phyloP scores from a whole-genome alignment of 1,139 yeast genomes.

The Magnusiomyces tetraspermus region DNA sequence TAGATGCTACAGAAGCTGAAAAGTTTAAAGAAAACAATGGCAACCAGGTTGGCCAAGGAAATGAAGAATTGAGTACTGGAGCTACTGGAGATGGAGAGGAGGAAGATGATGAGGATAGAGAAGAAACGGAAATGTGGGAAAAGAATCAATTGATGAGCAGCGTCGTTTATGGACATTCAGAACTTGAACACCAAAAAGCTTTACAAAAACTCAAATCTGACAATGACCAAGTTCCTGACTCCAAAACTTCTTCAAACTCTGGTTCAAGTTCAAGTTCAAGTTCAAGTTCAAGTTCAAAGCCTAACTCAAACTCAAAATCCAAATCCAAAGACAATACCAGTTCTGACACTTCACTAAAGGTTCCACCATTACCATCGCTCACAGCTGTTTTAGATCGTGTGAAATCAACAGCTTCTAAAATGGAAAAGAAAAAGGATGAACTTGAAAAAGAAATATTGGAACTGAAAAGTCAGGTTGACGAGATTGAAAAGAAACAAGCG shows the following conservation, averaged over 20 bases:
- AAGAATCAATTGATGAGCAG: conserved; percentile 11
- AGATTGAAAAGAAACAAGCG: conserved; percentile 13
- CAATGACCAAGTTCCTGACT: background rate
- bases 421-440: background rate
- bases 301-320: background rate
- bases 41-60: background rate
- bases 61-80: background rate
- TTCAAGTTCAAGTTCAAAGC: too few relatives aligned
- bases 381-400: background rate
- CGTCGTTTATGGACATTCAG: conserved; percentile 1
- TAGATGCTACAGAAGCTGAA: conserved; percentile 23
- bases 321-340: background rate
- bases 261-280: too few relatives aligned
- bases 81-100: background rate
- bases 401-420: background rate
- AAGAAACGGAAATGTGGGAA: conserved; percentile 16
- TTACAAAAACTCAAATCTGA: background rate
- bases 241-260: background rate
- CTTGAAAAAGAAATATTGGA: conserved; percentile 6
- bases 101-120: background rate
- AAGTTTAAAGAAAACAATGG: background rate
- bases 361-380: background rate
- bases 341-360: background rate
- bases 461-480: conserved; percentile 10
- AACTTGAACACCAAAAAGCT: background rate